A percentile compares a stretch with the other conserved stretches of the same genome.
These are phyloP conservation scores for Penicillium sp. DNA, from an alignment of 2,329 filamentous ascomycete genomes.

Conservation along the genomic window DNA sequence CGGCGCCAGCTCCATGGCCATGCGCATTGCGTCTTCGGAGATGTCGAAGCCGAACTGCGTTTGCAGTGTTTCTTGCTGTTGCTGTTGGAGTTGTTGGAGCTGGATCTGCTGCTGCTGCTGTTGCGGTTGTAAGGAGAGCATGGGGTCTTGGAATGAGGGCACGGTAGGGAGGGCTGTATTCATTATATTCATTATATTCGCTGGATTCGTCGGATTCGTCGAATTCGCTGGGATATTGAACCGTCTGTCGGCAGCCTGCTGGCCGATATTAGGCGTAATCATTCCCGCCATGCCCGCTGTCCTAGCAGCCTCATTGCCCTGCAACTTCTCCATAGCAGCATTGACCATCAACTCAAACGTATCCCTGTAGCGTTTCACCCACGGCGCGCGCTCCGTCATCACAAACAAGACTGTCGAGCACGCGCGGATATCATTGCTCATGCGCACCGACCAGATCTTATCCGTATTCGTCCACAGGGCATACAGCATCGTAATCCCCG, in stretches of 20 bases:
- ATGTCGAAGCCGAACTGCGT: constrained; percentile 14
- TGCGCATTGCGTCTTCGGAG: constrained; percentile 33
- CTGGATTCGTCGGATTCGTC: too few species aligned
- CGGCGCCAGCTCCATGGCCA: constrained; percentile 37
- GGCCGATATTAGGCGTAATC: constrained; percentile 21
- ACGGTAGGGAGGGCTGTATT: neutral
- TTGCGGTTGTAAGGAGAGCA: neutral
- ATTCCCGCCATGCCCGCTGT: constrained; percentile 37
- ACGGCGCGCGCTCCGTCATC: constrained; percentile 47
- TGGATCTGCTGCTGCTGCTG: neutral
- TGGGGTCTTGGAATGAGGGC: neutral
- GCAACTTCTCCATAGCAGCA: constrained; percentile 45
- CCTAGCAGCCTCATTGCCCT: constrained; percentile 33
- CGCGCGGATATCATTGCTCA: constrained; percentile 49
- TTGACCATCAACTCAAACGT: constrained; percentile 47
- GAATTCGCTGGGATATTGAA: constrained; percentile 15
- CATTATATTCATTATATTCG: constrained; percentile 1
- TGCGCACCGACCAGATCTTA: constrained; percentile 45
- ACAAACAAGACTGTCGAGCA: constrained; percentile 49
- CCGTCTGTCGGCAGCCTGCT: neutral
- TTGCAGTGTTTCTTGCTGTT: neutral
- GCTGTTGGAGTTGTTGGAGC: neutral
- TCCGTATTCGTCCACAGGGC: constrained; percentile 42
- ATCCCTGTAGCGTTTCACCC: constrained; percentile 48
- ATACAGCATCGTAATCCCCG: constrained; percentile 35